Evolutionary conservation across 169 alveolate genomes (phyloP).

Genomic region (Ichthyophthirius multifiliis): DNA sequence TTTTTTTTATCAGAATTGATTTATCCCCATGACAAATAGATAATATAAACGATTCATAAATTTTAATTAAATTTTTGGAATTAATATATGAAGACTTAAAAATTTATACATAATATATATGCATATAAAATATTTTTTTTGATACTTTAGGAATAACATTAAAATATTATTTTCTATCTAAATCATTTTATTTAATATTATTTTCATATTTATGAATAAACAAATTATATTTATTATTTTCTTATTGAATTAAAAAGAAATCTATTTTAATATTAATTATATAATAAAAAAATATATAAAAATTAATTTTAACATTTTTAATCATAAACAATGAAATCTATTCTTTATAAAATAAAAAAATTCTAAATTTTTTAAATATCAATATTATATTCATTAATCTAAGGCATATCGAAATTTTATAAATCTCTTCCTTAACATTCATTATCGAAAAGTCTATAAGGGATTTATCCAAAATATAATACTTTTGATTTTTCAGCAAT

Average conservation of each 20-base stretch:
- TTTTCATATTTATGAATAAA: too few relatives aligned
- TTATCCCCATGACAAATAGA: neutral
- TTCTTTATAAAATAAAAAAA: neutral
- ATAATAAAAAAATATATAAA: too few relatives aligned
- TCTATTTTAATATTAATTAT: too few relatives aligned
- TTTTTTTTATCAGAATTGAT: neutral
- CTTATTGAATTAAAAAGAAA: too few relatives aligned
- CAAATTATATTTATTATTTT: too few relatives aligned
- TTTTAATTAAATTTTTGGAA: neutral
- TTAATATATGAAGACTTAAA: neutral
- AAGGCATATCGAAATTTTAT: neutral
- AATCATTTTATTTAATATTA: too few relatives aligned
- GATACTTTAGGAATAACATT: too few relatives aligned
- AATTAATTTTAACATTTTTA: neutral
- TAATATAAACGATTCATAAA: neutral
- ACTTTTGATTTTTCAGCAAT: constrained; percentile 20
- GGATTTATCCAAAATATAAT: constrained; percentile 36
- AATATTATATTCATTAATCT: neutral
- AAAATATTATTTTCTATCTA: too few relatives aligned
- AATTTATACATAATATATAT: neutral
- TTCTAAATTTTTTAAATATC: neutral
- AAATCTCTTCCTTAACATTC: constrained; percentile 3
- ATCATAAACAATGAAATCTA: neutral
- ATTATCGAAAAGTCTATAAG: constrained; percentile 21
- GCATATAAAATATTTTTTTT: too few relatives aligned